These are phyloP conservation scores for Didymella segeticola DNA, from an alignment of 2,329 filamentous ascomycete genomes.

Conservation along the genomic window DNA sequence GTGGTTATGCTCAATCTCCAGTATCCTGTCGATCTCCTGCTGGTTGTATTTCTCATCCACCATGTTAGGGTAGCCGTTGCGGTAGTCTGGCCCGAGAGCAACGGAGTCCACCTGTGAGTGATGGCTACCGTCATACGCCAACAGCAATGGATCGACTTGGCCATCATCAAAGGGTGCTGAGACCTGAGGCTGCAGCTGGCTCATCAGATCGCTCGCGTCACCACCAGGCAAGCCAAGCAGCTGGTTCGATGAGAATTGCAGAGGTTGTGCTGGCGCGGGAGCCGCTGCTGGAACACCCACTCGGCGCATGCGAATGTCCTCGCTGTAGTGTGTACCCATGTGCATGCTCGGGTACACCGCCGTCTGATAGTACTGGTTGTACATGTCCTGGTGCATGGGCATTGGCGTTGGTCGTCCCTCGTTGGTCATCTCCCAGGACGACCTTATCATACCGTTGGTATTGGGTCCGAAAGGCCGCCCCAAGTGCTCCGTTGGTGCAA, in stretches of 20 bases:
- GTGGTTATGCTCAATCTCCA: conserved; percentile 29
- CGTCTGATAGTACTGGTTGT: conserved; percentile 61
- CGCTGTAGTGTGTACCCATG: conserved; percentile 32
- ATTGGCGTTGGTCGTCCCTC: conserved; percentile 57
- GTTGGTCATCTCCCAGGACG: conserved; percentile 60
- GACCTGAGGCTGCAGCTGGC: conserved; percentile 38
- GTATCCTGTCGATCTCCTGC: conserved; percentile 36
- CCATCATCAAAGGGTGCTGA: conserved; percentile 44
- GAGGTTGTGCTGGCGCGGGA: conserved; percentile 23
- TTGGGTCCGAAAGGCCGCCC: conserved; percentile 39
- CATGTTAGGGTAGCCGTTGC: conserved; percentile 41
- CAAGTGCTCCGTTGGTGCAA: conserved; percentile 33
- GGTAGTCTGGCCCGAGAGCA: conserved; percentile 35
- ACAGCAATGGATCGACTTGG: conserved; percentile 52
- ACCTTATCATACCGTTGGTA: conserved; percentile 49
- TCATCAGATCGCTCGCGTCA: conserved; percentile 47
- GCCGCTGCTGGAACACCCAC: conserved; percentile 32
- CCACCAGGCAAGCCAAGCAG: conserved; percentile 51
- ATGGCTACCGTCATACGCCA: conserved; percentile 42
- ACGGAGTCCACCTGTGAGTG: conserved; percentile 28
- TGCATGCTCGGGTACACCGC: conserved; percentile 52
- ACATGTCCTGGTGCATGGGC: conserved; percentile 49
- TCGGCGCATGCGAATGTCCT: conserved; percentile 53
- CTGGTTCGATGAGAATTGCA: conserved; percentile 43
- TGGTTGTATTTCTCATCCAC: conserved; percentile 38